phyloP scores from a whole-genome alignment of 257 asterid species.

The Solanum habrochaites region DNA sequence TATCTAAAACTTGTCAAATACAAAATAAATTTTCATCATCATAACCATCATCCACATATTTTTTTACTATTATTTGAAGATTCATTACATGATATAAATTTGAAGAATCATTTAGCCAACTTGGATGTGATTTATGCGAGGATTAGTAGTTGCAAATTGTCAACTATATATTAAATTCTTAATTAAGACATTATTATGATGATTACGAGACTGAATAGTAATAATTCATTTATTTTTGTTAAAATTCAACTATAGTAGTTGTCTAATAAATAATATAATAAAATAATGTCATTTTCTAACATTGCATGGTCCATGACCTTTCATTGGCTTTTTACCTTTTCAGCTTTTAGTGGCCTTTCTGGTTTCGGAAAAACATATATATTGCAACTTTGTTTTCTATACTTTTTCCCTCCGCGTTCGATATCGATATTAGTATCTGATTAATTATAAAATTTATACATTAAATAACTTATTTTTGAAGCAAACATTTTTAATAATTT shows the following conservation, averaged over 20 bases:
- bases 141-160: not conserved
- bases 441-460: not conserved
- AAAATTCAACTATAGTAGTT: not conserved
- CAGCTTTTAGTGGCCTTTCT: not conserved
- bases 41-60: not conserved
- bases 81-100: not conserved
- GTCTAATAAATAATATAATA: not conserved
- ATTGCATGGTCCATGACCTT: not conserved
- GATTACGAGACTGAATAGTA: not conserved
- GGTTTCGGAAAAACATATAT: not conserved
- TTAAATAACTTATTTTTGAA: not conserved
- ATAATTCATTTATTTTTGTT: not conserved
- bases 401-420: not conserved
- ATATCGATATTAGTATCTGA: fast-evolving
- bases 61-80: not conserved
- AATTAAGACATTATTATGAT: not conserved
- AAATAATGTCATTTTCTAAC: not conserved
- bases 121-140: not conserved
- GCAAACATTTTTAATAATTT: fast-evolving
- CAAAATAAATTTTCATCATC: not conserved
- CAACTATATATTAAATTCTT: not conserved
- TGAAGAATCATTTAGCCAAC: not conserved
- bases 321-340: not conserved
- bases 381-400: not conserved
- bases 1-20: not conserved